Conservation (phyloP, 2,329 filamentous ascomycete species). For the Epichloe brachyelytri region DNA sequence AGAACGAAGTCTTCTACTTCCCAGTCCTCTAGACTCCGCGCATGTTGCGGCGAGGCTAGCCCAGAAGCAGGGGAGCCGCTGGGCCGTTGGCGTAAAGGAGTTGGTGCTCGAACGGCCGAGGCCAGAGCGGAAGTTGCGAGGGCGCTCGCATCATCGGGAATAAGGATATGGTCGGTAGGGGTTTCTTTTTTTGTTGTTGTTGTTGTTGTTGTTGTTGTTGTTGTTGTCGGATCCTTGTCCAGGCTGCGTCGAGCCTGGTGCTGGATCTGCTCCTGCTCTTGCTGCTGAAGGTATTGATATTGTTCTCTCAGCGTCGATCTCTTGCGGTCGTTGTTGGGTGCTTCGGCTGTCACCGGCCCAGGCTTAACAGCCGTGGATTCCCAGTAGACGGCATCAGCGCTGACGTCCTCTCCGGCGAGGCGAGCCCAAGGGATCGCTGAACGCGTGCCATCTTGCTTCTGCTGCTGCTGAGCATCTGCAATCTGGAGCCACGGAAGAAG, state of each 20-base stretch:
- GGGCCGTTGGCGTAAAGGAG: conserved; percentile 48
- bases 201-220: neutral
- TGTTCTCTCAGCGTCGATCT: conserved; percentile 1
- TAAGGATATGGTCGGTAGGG: conserved; percentile 11
- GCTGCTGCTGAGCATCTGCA: conserved; percentile 54
- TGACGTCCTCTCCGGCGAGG: neutral
- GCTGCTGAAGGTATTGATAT: conserved; percentile 8
- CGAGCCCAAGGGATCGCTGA: conserved; percentile 1
- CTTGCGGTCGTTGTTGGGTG: conserved; percentile 10
- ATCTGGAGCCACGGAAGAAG: conserved; percentile 41
- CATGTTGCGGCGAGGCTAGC: conserved; percentile 72
- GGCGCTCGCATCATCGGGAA: conserved; percentile 73
- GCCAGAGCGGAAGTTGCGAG: conserved; percentile 96
- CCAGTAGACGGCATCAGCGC: conserved; percentile 12
- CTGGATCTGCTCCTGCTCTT: conserved; percentile 10
- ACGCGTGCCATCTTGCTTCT: conserved; percentile 17
- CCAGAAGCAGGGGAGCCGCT: conserved; percentile 48
- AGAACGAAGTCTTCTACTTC: conserved; percentile 99
- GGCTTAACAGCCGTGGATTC: conserved; percentile 18
- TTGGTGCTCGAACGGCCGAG: conserved; percentile 86
- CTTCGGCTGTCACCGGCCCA: conserved; percentile 9
- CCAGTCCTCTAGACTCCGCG: conserved; percentile 98
- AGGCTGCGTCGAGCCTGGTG: conserved; percentile 7
- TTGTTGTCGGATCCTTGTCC: conserved; percentile 1
- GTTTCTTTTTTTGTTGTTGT: conserved; percentile 16